Evolutionary conservation across 306 rosid species (phyloP).

Genomic region (Cyclanthera cordifolia): DNA sequence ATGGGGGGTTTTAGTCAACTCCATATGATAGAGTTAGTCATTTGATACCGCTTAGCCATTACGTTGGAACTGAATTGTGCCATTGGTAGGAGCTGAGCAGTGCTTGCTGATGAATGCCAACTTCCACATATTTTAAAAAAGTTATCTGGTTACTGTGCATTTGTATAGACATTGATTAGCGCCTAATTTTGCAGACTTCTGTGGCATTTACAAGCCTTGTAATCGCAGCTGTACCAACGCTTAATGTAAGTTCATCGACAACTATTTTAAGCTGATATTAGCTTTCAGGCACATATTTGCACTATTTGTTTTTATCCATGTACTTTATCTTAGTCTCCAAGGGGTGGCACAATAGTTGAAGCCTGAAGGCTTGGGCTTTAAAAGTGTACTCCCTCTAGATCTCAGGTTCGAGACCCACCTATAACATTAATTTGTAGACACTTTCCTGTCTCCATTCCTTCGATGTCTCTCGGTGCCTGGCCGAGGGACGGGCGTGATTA

Average conservation of each 20-base stretch:
- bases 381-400: no score
- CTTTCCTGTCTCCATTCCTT: no score
- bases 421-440: no score
- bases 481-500: no score
- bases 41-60: neutral
- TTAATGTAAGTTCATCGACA: slow-evolving; percentile 46
- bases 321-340: neutral
- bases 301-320: neutral
- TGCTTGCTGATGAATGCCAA: neutral
- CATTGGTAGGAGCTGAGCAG: neutral
- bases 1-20: neutral
- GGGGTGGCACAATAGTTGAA: no score
- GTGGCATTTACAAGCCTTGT: slow-evolving; percentile 85
- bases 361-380: no score
- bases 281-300: neutral
- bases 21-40: neutral
- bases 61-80: neutral
- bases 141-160: neutral
- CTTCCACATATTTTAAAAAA: neutral
- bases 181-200: slow-evolving; percentile 48
- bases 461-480: no score
- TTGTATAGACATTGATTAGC: slow-evolving; percentile 7
- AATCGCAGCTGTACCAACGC: slow-evolving; percentile 67
- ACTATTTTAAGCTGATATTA: slow-evolving; percentile 11
- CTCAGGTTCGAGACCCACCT: no score